Evolutionary conservation across 2,329 filamentous ascomycete species (phyloP), one percentile per base, ranked within the genome.

Genomic region (Epichloe glyceriae): DNA sequence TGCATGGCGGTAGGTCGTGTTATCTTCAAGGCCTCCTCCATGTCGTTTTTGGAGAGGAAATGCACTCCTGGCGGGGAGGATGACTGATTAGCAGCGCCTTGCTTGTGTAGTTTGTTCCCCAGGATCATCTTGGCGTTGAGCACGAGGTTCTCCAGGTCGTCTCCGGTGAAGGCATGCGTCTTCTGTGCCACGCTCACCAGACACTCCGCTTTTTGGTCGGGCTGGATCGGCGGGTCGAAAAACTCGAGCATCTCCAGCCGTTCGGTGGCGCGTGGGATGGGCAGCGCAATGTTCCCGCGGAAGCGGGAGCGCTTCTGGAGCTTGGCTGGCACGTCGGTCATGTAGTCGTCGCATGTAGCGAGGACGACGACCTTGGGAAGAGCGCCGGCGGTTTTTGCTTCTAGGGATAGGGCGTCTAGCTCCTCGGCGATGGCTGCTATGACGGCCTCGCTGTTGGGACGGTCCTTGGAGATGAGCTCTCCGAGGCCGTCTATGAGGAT

Each of bases 1-100:
- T 88, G 83, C 79, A 97, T 91, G 3, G 88, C 87, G 1, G 85
- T 89, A 1, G 91, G 88, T 11, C 80, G 77, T n/a, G 89, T 81
- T 50, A 78, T 70, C 38, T 78, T 73, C 37, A 91, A 73, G 1
- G 88, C 87, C 39, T 73, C 64, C 35, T 81, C 73, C 48, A 88
- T 75, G 59, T 89, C 82, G 10, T 74, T 57, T 47, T 60, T 59
- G 0, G 58, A 58, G 7, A 71, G 54, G 50, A 65, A 69, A 50
- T 62, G 54, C 50, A 62, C 43, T 50, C 57, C 57, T 49, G 37
- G 35, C 1, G 41, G 44, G 0, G 39, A 8, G 3, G 44, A 44
- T 17, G n/a, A 58, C 53, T 4, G 50, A 44, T 33, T 4, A 30
- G n/a, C 42, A 30, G n/a, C 53, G 3, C 56, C 55, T 41, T 45